These are phyloP conservation scores for Diutina mesorugosa DNA, from an alignment of 1,139 yeast genomes.

Conservation along the genomic window DNA sequence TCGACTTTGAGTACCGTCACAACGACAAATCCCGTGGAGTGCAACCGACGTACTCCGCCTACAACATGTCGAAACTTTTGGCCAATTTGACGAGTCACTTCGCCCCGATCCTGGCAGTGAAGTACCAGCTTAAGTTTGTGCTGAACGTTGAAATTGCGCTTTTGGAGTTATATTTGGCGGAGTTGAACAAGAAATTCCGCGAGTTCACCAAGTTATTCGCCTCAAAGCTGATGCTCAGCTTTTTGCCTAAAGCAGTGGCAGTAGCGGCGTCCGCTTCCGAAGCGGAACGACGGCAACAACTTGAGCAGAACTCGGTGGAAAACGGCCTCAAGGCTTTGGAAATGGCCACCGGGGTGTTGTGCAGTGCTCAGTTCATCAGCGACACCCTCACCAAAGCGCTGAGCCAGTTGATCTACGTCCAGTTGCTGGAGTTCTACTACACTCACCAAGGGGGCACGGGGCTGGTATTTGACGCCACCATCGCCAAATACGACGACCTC, in stretches of 20 bases:
- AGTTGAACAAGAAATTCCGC: slow-evolving; percentile 27
- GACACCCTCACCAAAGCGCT: not conserved
- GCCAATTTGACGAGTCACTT: slow-evolving; percentile 59
- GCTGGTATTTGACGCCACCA: slow-evolving; percentile 43
- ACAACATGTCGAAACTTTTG: slow-evolving; percentile 46
- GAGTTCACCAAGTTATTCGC: slow-evolving; percentile 33
- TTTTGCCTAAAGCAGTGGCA: not conserved
- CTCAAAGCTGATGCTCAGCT: slow-evolving; percentile 16
- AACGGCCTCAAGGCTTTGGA: slow-evolving; percentile 1
- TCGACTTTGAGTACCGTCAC: slow-evolving; percentile 47
- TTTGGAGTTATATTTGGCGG: slow-evolving; percentile 44
- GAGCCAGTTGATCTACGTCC: slow-evolving; percentile 49
- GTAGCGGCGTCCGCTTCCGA: not conserved
- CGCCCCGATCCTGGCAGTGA: slow-evolving; percentile 39
- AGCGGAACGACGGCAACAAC: not conserved
- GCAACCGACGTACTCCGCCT: slow-evolving; percentile 59
- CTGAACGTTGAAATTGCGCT: slow-evolving; percentile 58
- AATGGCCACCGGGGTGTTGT: not conserved
- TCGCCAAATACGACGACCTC: slow-evolving; percentile 32
- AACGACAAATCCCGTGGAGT: slow-evolving; percentile 7
- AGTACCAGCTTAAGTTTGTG: slow-evolving; percentile 55
- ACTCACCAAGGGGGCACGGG: slow-evolving; percentile 8
- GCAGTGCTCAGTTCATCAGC: not conserved
- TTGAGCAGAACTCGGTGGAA: not conserved
- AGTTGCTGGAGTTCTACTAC: slow-evolving; percentile 40